A percentile compares a stretch with the other conserved stretches of the same genome.
phyloP scores from a whole-genome alignment of 768 basidiomycete species.

The Lentinus tigrinus region DNA sequence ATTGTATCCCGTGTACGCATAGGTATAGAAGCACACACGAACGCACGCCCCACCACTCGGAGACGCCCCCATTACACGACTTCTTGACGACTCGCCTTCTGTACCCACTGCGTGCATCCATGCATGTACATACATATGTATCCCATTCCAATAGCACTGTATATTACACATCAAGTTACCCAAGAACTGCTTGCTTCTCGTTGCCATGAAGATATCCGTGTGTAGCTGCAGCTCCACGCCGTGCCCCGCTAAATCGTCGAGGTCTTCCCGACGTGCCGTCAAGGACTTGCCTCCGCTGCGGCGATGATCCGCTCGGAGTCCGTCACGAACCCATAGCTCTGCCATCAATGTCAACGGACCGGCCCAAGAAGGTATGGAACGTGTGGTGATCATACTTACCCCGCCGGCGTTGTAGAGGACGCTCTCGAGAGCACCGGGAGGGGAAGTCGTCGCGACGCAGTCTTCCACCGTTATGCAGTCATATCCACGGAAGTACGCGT shows the following conservation, averaged over 20 bases:
- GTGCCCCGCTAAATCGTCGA: neutral
- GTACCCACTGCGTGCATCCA: neutral
- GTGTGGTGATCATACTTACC: slow-evolving; percentile 34
- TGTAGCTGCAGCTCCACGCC: neutral
- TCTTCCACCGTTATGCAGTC: slow-evolving; percentile 60
- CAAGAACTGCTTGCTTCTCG: neutral
- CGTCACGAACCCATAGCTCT: slow-evolving; percentile 56
- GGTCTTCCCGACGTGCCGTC: neutral
- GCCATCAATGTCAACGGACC: neutral
- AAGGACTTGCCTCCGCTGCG: slow-evolving; percentile 3
- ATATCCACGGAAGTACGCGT: slow-evolving; percentile 65
- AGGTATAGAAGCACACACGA: neutral
- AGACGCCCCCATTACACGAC: neutral
- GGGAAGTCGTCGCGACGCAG: slow-evolving; percentile 62
- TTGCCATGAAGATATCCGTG: neutral
- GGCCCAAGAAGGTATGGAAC: neutral
- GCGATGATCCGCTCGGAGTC: slow-evolving; percentile 32
- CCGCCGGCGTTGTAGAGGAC: slow-evolving; percentile 56
- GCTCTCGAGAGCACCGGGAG: slow-evolving; percentile 53
- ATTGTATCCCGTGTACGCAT: neutral
- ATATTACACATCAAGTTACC: slow-evolving; percentile 4
- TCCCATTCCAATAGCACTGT: slow-evolving; percentile 5
- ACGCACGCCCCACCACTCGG: neutral
- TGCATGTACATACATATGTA: neutral
- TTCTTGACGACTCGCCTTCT: neutral